phyloP scores from a whole-genome alignment of 2,329 filamentous ascomycete species.

The Calonectria pseudoreteaudii region DNA sequence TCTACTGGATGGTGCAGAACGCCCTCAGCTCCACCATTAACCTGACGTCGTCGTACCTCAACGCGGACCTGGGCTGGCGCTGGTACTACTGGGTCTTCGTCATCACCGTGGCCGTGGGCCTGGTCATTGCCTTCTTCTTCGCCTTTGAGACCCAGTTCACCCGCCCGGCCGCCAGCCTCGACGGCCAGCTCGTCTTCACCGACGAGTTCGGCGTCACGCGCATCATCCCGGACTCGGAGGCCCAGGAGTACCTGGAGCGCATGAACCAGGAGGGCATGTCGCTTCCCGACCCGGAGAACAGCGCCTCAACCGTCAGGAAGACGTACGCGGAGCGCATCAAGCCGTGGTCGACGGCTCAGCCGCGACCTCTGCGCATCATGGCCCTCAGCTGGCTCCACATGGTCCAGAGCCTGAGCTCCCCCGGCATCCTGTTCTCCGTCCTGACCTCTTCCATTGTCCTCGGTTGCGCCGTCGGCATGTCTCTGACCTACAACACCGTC shows the following conservation, averaged over 20 bases:
- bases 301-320: neutral
- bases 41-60: neutral
- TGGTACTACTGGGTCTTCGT: constrained; percentile 23
- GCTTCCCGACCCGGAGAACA: neutral
- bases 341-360: neutral
- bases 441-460: neutral
- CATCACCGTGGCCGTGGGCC: constrained; percentile 11
- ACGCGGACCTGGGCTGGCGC: constrained; percentile 10
- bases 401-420: neutral
- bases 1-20: constrained; percentile 18
- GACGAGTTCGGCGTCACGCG: neutral
- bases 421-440: neutral
- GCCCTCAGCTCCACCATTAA: constrained; percentile 12
- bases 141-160: constrained; percentile 16
- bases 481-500: constrained; percentile 5
- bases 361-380: neutral
- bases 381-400: neutral
- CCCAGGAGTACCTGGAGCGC: neutral
- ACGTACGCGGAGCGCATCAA: neutral
- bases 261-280: neutral
- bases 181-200: constrained; percentile 7
- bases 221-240: neutral
- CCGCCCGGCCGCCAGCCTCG: constrained; percentile 2
- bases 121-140: constrained; percentile 12
- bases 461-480: neutral